Conservation (phyloP, 2,329 filamentous ascomycete species). For the Xylaria sp. region DNA sequence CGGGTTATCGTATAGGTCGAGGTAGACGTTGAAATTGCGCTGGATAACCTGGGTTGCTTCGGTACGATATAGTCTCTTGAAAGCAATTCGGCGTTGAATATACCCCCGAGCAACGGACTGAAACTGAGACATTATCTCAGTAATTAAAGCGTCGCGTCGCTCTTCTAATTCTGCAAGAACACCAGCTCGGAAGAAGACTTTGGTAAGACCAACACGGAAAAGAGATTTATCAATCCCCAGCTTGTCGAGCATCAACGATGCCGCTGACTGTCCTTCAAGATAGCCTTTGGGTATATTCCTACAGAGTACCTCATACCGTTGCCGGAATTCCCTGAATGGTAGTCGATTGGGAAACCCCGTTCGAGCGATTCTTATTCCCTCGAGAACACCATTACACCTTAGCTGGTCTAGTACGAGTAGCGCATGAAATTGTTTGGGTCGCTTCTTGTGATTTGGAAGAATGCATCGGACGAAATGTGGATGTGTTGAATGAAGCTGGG, state of each 20-base stretch:
- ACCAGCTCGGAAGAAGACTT: slow-evolving; percentile 96
- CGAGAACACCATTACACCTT: slow-evolving; percentile 98
- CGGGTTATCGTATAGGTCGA: slow-evolving; percentile 86
- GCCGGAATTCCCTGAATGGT: slow-evolving; percentile 90
- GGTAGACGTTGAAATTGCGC: slow-evolving; percentile 89
- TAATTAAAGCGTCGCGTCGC: slow-evolving; percentile 88
- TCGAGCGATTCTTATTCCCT: slow-evolving; percentile 94
- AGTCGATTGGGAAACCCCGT: slow-evolving; percentile 96
- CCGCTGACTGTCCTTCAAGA: slow-evolving; percentile 85
- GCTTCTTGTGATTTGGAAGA: slow-evolving; percentile 96
- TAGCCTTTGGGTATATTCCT: slow-evolving; percentile 87
- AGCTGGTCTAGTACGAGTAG: slow-evolving; percentile 95
- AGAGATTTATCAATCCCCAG: slow-evolving; percentile 83
- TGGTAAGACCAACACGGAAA: slow-evolving; percentile 92
- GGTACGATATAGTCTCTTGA: slow-evolving; percentile 91
- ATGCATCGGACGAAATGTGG: slow-evolving; percentile 99
- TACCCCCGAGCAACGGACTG: slow-evolving; percentile 92
- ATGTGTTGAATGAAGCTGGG: slow-evolving; percentile 91
- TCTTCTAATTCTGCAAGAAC: slow-evolving; percentile 97
- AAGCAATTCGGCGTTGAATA: slow-evolving; percentile 82
- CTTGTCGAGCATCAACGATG: slow-evolving; percentile 86
- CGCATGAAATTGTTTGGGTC: slow-evolving; percentile 88
- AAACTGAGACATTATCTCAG: slow-evolving; percentile 91
- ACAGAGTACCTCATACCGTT: slow-evolving; percentile 94
- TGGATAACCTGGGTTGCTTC: slow-evolving; percentile 96